Evolutionary conservation across 805 yeast genomes (phyloP), one percentile per base, ranked within the genome.

Genomic region (Tetrapisispora iriomotensis): DNA sequence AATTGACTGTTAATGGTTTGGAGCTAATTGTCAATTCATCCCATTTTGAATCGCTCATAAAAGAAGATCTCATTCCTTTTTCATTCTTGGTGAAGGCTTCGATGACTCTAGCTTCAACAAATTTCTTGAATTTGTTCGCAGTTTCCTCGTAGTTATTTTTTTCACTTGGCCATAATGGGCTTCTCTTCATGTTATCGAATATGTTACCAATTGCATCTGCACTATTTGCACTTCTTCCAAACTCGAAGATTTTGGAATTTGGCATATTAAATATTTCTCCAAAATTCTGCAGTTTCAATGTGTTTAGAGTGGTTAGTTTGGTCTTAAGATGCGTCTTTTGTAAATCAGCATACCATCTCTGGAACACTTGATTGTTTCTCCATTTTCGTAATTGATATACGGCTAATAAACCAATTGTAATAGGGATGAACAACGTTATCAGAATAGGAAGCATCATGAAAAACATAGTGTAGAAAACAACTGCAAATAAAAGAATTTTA

Each of bases 71-170:
- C 13, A 56, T 40, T 1, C 53, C 53, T 3, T 41, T 36, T 39
- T 54, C 60, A 35, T 56, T 44, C 3, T 26, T 42, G 9, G 40
- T 40, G 12, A 56, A 44, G 6, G 56, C 49, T 33, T 55, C 60
- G 29, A 48, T 33, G 4, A 56, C 45, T 18, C 57, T 36, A 2
- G 42, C 31, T 20, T 50, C 42, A 7, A 51, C 29, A 37, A 46
- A 48, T 2, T 27, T 33, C 13, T 47, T 14, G 19, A 49, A 42
- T 10, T 34, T 37, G 4, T 34, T 32, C 2, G 42, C 39, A 31
- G 32, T 32, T 3, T 39, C 42, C 14, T 27, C 14, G 18, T 31
- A 36, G 17, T 35, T 29, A 20, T 37, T 34, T 3, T 23, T 30
- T n/a, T n/a, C n/a, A 25, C 21, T 36, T 17, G 46, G 45, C 39